Conservation (phyloP, 805 yeast species). For the Lachancea kluyveri region DNA sequence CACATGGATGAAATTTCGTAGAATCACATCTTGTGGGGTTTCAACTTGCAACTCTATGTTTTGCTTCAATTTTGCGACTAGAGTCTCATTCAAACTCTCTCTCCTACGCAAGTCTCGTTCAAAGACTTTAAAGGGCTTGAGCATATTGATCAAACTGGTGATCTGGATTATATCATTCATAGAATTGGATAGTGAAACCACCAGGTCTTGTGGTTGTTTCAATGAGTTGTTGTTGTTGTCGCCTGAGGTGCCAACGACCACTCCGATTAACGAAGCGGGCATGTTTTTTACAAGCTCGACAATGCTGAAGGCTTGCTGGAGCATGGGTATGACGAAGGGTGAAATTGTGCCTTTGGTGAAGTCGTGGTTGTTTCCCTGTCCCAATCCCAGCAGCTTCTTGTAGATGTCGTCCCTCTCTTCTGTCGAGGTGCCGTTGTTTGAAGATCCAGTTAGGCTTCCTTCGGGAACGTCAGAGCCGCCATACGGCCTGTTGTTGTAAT, state of each 20-base stretch:
- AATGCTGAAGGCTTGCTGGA: slow-evolving; percentile 23
- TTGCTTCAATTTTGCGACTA: neutral
- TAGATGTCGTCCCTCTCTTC: slow-evolving; percentile 19
- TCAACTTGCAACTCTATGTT: neutral
- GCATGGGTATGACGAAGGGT: slow-evolving; percentile 25
- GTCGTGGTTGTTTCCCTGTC: slow-evolving; percentile 11
- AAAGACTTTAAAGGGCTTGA: slow-evolving; percentile 27
- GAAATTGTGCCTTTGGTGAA: slow-evolving; percentile 23
- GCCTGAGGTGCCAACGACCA: slow-evolving; percentile 20
- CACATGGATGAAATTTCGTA: slow-evolving; percentile 14
- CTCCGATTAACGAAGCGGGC: slow-evolving; percentile 26
- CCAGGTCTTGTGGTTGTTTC: slow-evolving; percentile 21
- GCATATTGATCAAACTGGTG: slow-evolving; percentile 23
- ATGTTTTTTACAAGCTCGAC: slow-evolving; percentile 25
- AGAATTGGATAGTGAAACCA: slow-evolving; percentile 26
- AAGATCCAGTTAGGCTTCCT: slow-evolving; percentile 1
- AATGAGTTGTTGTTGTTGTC: slow-evolving; percentile 3
- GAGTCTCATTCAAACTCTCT: neutral
- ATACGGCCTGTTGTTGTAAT: slow-evolving; percentile 9
- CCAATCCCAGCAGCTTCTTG: slow-evolving; percentile 25
- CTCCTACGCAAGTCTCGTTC: slow-evolving; percentile 11
- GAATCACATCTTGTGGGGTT: slow-evolving; percentile 4
- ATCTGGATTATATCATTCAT: slow-evolving; percentile 30
- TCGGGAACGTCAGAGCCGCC: neutral
- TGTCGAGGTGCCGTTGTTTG: neutral